Percentiles rank a stretch among this genome's conserved stretches.
These are phyloP conservation scores for Trametes coccinea DNA, from an alignment of 768 basidiomycete genomes.

Conservation along the genomic window DNA sequence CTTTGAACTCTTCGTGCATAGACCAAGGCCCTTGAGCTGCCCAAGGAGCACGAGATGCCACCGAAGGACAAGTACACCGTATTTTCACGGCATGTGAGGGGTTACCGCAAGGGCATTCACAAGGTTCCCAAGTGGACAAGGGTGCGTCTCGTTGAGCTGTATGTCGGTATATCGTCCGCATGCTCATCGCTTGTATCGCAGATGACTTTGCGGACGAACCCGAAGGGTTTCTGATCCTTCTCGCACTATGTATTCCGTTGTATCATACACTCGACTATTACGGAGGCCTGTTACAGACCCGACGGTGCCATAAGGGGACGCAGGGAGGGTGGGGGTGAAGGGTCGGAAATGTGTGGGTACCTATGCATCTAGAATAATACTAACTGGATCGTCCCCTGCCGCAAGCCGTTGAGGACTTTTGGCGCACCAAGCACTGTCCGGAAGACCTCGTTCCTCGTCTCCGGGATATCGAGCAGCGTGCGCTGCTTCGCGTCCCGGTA, in stretches of 20 bases:
- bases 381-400: conserved; percentile 73
- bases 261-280: conserved; percentile 24
- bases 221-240: conserved; percentile 77
- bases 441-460: conserved; percentile 82
- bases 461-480: conserved; percentile 76
- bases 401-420: conserved; percentile 60
- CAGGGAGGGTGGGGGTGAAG: conserved; percentile 4
- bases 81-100: conserved; percentile 65
- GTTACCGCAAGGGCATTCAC: conserved; percentile 94
- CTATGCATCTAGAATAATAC: conserved; percentile 40
- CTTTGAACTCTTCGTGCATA: conserved; percentile 33
- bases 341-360: conserved; percentile 9
- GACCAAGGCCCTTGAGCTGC: conserved; percentile 76
- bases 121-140: conserved; percentile 98
- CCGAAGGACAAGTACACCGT: conserved; percentile 95
- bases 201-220: conserved; percentile 87
- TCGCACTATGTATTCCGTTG: conserved; percentile 10
- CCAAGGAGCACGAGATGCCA: conserved; percentile 92
- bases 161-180: not conserved
- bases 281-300: conserved; percentile 23
- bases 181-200: conserved; percentile 31
- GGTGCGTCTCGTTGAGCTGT: conserved; percentile 45
- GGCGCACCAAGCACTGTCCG: conserved; percentile 66
- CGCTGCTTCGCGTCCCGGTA: conserved; percentile 77
- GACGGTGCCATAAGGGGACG: conserved; percentile 15